Base-by-base conservation (phyloP, 2,329 filamentous ascomycete species). In the Huntiella omanensis region DNA sequence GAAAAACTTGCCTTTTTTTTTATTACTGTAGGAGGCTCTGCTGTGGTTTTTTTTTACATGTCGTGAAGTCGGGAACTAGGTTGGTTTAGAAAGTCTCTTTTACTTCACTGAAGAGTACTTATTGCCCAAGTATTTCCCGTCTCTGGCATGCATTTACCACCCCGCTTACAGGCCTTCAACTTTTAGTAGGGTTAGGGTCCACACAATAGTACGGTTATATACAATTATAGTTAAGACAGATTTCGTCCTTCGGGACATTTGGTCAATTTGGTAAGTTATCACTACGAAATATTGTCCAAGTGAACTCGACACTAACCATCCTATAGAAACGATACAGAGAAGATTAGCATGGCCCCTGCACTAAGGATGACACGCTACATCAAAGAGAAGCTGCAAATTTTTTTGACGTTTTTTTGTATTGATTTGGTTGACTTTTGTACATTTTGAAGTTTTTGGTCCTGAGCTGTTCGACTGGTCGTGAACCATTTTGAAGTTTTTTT, bases 341-440 rank as follows among this genome's bases (percentile, higher is more conserved):
- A 79, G 73, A 79, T 79, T 81, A 82, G 79, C 78, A 82, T 82
- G 77, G 77, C 77, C 78, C 73, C 72, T 77, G 73, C 71, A 77
- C 83, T 87, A 88, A 88, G 83, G 83, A 87, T 88, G 83, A 87
- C 81, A 86, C 79, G 77, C 77, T 80, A 70, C 75, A 77, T 75
- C 75, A 80, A 80, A 81, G 77, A 80, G 77, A 78, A 74, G 71
- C 75, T 73, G 70, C 45, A 45, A 48, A 50, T 50, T 50, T 50
- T 50, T 50, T 50, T 50, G 17, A 28, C 2, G 15, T n/a, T 43
- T 34, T 33, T 50, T 33, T 40, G 36, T 16, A n/a, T 10, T 22
- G 28, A 34, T 40, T 45, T 45, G 17, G 28, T 33, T 8, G 34
- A 43, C 11, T 19, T 13, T 19, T 7, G n/a, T 15, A 33, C 4